Percentiles rank a stretch among this genome's conserved stretches.
Evolutionary conservation across 163 green algal genomes (phyloP).

Genomic region (Scenedesmus sp.): DNA sequence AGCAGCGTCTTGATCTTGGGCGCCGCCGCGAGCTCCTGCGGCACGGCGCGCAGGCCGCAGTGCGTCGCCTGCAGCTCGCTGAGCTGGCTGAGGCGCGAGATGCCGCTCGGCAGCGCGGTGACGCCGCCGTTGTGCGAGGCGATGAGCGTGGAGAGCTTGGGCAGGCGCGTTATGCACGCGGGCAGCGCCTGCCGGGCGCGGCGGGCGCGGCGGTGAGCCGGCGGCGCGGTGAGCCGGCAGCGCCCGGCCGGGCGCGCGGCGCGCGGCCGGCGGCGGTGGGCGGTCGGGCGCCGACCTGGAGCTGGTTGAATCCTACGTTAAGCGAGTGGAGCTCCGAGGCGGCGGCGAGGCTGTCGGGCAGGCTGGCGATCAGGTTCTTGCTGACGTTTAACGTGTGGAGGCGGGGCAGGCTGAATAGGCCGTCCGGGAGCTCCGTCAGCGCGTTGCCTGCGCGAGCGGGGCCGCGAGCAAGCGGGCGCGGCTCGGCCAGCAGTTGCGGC

Average conservation of each 20-base stretch:
- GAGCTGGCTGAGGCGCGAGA: slow-evolving; percentile 19
- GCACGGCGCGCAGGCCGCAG: slow-evolving; percentile 5
- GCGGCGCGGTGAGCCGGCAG: too few relatives aligned
- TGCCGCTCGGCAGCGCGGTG: background rate
- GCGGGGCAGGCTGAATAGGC: slow-evolving; percentile 17
- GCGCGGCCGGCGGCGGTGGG: too few relatives aligned
- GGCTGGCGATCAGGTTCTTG: slow-evolving; percentile 3
- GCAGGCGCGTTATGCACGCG: slow-evolving; percentile 5
- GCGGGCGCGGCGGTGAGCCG: too few relatives aligned
- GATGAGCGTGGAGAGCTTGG: slow-evolving; percentile 46
- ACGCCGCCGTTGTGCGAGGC: slow-evolving; percentile 26
- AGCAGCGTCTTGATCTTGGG: slow-evolving; percentile 40
- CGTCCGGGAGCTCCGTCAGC: background rate
- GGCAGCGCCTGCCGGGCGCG: slow-evolving; percentile 26
- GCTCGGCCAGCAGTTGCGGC: background rate
- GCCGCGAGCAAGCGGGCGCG: background rate
- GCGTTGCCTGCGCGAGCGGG: slow-evolving; percentile 17
- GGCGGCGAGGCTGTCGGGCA: slow-evolving; percentile 12
- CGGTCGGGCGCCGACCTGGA: slow-evolving; percentile 1
- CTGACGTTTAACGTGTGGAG: slow-evolving; percentile 40
- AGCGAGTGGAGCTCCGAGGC: slow-evolving; percentile 37
- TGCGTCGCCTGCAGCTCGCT: slow-evolving; percentile 19
- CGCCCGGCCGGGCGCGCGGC: too few relatives aligned
- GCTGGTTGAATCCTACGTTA: slow-evolving; percentile 13
- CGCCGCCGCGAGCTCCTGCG: slow-evolving; percentile 10